Percentiles rank a stretch among this genome's conserved stretches.
Evolutionary conservation across 202 grass and related monocot genomes (phyloP).

Genomic region (Elaeis oleifera): DNA sequence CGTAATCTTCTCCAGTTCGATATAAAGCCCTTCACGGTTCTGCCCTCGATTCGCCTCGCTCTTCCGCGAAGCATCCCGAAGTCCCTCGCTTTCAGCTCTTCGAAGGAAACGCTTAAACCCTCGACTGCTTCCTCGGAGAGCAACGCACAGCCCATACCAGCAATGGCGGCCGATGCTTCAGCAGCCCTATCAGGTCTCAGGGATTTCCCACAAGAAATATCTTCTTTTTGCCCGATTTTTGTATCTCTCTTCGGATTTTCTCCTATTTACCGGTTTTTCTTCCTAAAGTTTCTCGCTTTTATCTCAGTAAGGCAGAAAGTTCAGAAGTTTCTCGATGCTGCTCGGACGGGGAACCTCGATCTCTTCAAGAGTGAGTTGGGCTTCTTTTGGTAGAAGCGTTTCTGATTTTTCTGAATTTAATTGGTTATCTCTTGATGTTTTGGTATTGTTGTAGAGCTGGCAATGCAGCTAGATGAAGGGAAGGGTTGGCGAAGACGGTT

Average conservation of each 20-base stretch:
- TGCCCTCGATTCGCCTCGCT: no score
- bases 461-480: slow-evolving; percentile 59
- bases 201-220: background rate
- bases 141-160: background rate
- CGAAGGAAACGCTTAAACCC: background rate
- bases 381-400: background rate
- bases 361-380: slow-evolving; percentile 45
- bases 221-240: background rate
- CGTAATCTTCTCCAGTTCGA: no score
- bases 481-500: slow-evolving; percentile 44
- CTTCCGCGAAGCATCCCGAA: no score
- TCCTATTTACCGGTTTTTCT: background rate
- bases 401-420: background rate
- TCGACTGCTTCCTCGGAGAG: background rate
- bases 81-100: no score
- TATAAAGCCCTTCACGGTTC: no score
- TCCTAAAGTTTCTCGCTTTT: background rate
- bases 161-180: slow-evolving; percentile 49
- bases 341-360: slow-evolving; percentile 54
- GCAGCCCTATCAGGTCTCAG: slow-evolving; percentile 55
- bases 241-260: background rate
- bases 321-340: slow-evolving; percentile 80
- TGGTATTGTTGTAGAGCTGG: slow-evolving; percentile 29
- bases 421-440: background rate
- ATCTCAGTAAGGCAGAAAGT: slow-evolving; percentile 67